phyloP scores from a whole-genome alignment of 2,329 filamentous ascomycete genomes.

The Aspergillus texensis region DNA sequence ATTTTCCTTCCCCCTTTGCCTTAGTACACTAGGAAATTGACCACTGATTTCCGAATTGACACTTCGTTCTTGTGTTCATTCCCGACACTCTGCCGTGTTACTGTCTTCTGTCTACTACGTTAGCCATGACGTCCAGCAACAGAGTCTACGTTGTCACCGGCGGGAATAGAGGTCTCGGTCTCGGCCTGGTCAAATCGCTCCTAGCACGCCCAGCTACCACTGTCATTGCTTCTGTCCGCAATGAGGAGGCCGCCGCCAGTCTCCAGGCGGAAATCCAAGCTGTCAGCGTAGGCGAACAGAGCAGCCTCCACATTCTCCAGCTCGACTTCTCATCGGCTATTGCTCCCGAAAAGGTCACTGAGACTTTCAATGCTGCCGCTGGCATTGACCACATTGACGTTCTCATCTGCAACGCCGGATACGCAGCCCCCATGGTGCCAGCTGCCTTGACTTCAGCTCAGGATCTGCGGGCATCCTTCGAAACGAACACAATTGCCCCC shows the following conservation, averaged over 20 bases:
- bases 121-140: not conserved
- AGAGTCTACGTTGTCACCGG: constrained; percentile 36
- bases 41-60: not conserved
- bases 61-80: not conserved
- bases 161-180: constrained; percentile 32
- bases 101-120: not conserved
- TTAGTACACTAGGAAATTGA: not conserved
- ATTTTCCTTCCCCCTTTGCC: not conserved
- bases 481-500: constrained; percentile 40
- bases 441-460: constrained; percentile 42
- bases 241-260: constrained; percentile 9
- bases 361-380: constrained; percentile 13
- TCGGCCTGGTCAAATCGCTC: constrained; percentile 25
- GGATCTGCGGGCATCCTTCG: constrained; percentile 21
- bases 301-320: constrained; percentile 19
- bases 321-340: constrained; percentile 25
- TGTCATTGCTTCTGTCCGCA: constrained; percentile 27
- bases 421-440: constrained; percentile 63
- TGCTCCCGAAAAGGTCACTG: constrained; percentile 13
- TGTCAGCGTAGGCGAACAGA: constrained; percentile 9
- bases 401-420: constrained; percentile 32
- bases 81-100: not conserved
- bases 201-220: constrained; percentile 25
- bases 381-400: constrained; percentile 29
- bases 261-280: constrained; percentile 10